Evolutionary conservation across 2,329 filamentous ascomycete genomes (phyloP), one percentile per base, ranked within the genome.

Genomic region (Aspergillus udagawae): DNA sequence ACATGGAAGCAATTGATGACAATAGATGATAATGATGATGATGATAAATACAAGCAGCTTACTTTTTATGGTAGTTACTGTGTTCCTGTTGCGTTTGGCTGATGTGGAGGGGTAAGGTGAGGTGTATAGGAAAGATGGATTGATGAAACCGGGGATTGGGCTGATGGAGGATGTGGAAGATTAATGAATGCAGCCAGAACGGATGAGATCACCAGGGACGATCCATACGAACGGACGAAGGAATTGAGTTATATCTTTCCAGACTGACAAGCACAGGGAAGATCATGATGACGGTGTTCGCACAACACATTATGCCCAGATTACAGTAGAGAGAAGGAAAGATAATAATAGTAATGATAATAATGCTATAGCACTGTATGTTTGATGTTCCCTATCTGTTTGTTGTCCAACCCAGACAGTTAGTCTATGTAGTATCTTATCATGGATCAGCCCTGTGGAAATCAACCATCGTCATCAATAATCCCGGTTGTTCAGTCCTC

Each of bases 61-160:
- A 21, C 41, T 44, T 17, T 38, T 6, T 17, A 12, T 44, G 41
- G 17, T 44, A 9, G 6, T 44, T 12, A 5, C 12, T 35, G 10
- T 12, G 6, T 44, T 44, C 12, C 6, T 50, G 5, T 12, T 27
- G 8, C 35, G 21, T 52, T 54, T 49, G 54, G 54, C 51, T 45
- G 47, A 35, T 45, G 49, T 14, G 48, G 52, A 45, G 47, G 59
- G 52, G 60, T 64, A 62, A 29, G 28, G 4, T 9, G 64, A 65
- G 48, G 49, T 48, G 56, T 54, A 61, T 60, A 59, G 60, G 38
- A 5, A 41, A 35, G 29, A 35, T 29, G 28, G 28, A 12, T 14
- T 23, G 51, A 28, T 44, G 28, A 29, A 42, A 48, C 32, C 23
- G 44, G 45, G 27, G 23, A 45, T 21, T 28, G 49, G 25, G 28